These are phyloP conservation scores for maize (Zea mays) DNA, from an alignment of 176 grass and related monocot genomes.

Conservation along the genomic window DNA sequence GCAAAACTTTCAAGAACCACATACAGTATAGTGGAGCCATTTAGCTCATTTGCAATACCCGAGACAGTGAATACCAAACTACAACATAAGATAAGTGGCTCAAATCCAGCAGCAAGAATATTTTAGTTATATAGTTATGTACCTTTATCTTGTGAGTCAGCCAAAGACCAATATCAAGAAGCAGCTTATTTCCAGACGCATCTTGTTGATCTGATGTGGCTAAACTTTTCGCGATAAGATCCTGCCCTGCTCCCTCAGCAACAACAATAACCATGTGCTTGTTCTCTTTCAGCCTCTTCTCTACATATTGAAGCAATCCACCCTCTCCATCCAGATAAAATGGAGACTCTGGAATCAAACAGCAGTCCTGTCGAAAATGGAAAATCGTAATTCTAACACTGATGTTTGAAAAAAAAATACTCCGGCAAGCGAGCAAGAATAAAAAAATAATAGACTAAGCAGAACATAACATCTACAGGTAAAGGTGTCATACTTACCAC, in stretches of 20 bases:
- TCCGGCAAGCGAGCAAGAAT: neutral
- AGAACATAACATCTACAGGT: constrained; percentile 11
- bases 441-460: neutral
- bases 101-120: neutral
- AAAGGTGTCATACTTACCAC: constrained; percentile 60
- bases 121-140: neutral
- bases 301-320: constrained; percentile 77
- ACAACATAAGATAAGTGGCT: neutral
- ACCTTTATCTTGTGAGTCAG: constrained; percentile 95
- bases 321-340: constrained; percentile 98
- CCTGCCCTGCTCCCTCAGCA: constrained; percentile 92
- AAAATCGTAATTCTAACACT: constrained; percentile 6
- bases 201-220: constrained; percentile 48
- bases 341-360: constrained; percentile 94
- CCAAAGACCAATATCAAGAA: constrained; percentile 92
- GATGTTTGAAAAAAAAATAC: constrained; percentile 1
- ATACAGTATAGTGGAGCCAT: neutral
- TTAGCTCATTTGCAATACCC: neutral
- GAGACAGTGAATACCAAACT: constrained; percentile 20
- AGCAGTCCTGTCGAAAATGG: constrained; percentile 65
- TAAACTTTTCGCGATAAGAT: constrained; percentile 81
- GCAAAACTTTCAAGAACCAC: constrained; percentile 17
- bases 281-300: constrained; percentile 87
- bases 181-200: constrained; percentile 91
- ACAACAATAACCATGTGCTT: constrained; percentile 97